Conservation (phyloP, 768 basidiomycete genomes). For the Chalciporus chontae region DNA sequence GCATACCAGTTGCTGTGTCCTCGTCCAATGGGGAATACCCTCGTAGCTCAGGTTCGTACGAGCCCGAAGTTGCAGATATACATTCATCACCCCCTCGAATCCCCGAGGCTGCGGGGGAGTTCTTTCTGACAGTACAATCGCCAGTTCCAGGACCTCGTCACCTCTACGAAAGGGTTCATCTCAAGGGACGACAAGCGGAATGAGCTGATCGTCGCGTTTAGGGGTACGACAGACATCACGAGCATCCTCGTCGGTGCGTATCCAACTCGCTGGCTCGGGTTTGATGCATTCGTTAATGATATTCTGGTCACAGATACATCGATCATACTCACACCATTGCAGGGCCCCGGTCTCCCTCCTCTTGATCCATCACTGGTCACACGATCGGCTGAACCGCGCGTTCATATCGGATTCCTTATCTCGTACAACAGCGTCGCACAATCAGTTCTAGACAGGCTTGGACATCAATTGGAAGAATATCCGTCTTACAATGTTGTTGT, state of each 20-base stretch:
- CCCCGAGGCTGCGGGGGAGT: no score
- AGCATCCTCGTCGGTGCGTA: constrained; percentile 19
- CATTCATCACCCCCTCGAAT: neutral
- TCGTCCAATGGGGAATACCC: constrained; percentile 44
- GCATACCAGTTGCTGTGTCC: constrained; percentile 46
- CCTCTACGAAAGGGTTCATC: constrained; percentile 42
- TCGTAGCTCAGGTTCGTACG: constrained; percentile 38
- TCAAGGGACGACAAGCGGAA: constrained; percentile 40
- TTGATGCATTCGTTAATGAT: neutral
- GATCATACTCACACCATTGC: constrained; percentile 19
- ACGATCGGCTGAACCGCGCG: constrained; percentile 18
- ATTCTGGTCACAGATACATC: constrained; percentile 13
- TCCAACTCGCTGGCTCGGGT: neutral
- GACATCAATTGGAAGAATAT: constrained; percentile 27
- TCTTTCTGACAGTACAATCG: neutral
- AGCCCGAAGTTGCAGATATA: neutral
- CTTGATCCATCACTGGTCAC: neutral
- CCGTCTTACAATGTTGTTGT: constrained; percentile 34
- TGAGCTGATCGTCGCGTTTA: constrained; percentile 42
- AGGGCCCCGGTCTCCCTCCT: constrained; percentile 26
- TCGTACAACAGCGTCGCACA: constrained; percentile 34
- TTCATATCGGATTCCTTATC: constrained; percentile 36
- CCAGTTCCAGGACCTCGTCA: constrained; percentile 37
- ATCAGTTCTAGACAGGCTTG: constrained; percentile 28
- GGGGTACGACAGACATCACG: constrained; percentile 32